Percentiles rank a stretch among this genome's conserved stretches.
Conservation (phyloP, 1,284 basidiomycete genomes). For the Boletus mariae region DNA sequence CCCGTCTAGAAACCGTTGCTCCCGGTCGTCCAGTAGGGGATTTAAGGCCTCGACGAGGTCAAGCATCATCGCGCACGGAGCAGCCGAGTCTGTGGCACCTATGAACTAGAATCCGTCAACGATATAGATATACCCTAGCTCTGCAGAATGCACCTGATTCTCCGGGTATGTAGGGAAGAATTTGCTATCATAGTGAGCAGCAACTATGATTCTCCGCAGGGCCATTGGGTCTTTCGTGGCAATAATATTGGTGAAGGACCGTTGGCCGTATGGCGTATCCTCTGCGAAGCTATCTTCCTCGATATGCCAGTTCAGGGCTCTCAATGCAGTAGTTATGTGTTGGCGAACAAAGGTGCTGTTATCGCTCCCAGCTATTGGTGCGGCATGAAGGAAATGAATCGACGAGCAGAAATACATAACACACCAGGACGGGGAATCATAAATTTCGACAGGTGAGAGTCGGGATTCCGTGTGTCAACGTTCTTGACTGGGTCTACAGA, state of each 20-base stretch:
- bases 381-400: constrained; percentile 6
- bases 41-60: constrained; percentile 82
- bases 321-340: constrained; percentile 70
- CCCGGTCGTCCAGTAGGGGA: constrained; percentile 64
- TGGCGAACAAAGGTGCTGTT: constrained; percentile 78
- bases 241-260: constrained; percentile 87
- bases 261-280: constrained; percentile 81
- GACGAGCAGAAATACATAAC: constrained; percentile 30
- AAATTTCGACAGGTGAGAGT: constrained; percentile 76
- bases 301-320: constrained; percentile 77
- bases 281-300: constrained; percentile 79
- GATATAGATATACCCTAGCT: background rate
- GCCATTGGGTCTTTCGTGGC: constrained; percentile 92
- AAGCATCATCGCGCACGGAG: constrained; percentile 90
- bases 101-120: constrained; percentile 64
- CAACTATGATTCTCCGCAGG: constrained; percentile 75
- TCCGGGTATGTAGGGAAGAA: constrained; percentile 71
- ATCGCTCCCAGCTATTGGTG: constrained; percentile 56
- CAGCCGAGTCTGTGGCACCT: constrained; percentile 97
- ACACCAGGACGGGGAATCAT: constrained; percentile 78
- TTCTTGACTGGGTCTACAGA: constrained; percentile 62
- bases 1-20: constrained; percentile 52
- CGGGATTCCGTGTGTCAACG: constrained; percentile 58
- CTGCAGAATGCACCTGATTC: constrained; percentile 56
- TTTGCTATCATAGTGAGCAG: constrained; percentile 97